A percentile compares a stretch with the other conserved stretches of the same genome.
Conservation (phyloP, 345 rosid genomes). For the Camelina sativa region DNA sequence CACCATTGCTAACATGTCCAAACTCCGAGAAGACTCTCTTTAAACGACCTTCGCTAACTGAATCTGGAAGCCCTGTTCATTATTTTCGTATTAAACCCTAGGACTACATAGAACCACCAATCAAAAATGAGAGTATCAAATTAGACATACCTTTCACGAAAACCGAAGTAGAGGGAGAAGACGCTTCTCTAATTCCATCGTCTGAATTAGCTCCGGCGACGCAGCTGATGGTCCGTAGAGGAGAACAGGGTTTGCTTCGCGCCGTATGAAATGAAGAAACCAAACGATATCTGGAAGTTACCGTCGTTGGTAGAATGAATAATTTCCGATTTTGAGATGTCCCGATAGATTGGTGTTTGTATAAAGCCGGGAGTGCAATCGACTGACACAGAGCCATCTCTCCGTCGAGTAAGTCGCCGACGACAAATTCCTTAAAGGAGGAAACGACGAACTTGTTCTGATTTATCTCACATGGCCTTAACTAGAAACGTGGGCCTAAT, state of each 20-base stretch:
- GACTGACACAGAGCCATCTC: slow-evolving; percentile 50
- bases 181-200: slow-evolving; percentile 16
- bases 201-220: slow-evolving; percentile 23
- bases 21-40: slow-evolving; percentile 54
- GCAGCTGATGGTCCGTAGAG: slow-evolving; percentile 39
- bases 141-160: slow-evolving; percentile 43
- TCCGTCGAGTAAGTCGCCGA: slow-evolving; percentile 27
- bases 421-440: neutral
- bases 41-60: slow-evolving; percentile 58
- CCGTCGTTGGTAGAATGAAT: neutral
- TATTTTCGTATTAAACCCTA: neutral
- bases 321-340: slow-evolving; percentile 2
- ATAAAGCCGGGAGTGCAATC: neutral
- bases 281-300: slow-evolving; percentile 24
- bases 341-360: slow-evolving; percentile 1
- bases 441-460: neutral
- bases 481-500: neutral
- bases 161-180: slow-evolving; percentile 29
- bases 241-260: slow-evolving; percentile 25
- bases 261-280: slow-evolving; percentile 10
- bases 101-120: neutral
- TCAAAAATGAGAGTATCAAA: neutral
- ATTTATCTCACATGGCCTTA: neutral
- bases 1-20: slow-evolving; percentile 60
- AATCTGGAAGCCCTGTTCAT: slow-evolving; percentile 49